A percentile compares a stretch with the other conserved stretches of the same genome.
Evolutionary conservation across 495 filamentous ascomycete species (phyloP).

Genomic region (Penicillium steckii): DNA sequence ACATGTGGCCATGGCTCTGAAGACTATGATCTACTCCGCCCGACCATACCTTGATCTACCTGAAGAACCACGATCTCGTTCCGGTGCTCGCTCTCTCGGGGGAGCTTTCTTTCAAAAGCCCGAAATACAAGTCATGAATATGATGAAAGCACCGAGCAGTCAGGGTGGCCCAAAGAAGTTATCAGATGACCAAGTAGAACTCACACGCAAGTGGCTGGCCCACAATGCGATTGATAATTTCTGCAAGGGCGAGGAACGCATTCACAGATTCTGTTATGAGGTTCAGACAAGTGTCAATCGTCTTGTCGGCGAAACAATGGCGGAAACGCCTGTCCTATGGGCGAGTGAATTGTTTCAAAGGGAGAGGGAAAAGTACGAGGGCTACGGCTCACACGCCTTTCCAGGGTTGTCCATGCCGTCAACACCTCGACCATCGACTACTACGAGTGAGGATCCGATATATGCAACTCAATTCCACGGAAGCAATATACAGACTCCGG

Average conservation of each 20-base stretch:
- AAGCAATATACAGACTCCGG: constrained; percentile 37
- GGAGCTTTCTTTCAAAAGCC: constrained; percentile 76
- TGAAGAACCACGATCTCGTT: constrained; percentile 47
- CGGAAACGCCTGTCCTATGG: constrained; percentile 88
- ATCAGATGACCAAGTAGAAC: constrained; percentile 90
- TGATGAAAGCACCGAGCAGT: constrained; percentile 77
- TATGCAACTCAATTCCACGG: constrained; percentile 29
- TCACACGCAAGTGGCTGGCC: constrained; percentile 80
- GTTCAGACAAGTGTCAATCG: constrained; percentile 84
- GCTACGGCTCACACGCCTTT: constrained; percentile 48
- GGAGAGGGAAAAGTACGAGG: constrained; percentile 75
- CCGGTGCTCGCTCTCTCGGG: constrained; percentile 45
- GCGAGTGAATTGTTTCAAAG: constrained; percentile 84
- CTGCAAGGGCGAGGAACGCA: constrained; percentile 91
- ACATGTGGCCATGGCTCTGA: constrained; percentile 81
- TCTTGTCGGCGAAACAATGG: constrained; percentile 80
- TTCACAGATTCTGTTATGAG: constrained; percentile 92
- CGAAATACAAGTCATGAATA: constrained; percentile 82
- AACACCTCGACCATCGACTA: constrained; percentile 48
- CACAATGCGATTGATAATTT: constrained; percentile 86
- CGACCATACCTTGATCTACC: constrained; percentile 39
- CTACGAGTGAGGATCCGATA: constrained; percentile 50
- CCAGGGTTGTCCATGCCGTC: constrained; percentile 43
- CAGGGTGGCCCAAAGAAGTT: constrained; percentile 93
- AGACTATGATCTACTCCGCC: constrained; percentile 73